A percentile compares a stretch with the other conserved stretches of the same genome.
Evolutionary conservation across 2,329 filamentous ascomycete genomes (phyloP).

Genomic region (Exophiala dermatitidis): DNA sequence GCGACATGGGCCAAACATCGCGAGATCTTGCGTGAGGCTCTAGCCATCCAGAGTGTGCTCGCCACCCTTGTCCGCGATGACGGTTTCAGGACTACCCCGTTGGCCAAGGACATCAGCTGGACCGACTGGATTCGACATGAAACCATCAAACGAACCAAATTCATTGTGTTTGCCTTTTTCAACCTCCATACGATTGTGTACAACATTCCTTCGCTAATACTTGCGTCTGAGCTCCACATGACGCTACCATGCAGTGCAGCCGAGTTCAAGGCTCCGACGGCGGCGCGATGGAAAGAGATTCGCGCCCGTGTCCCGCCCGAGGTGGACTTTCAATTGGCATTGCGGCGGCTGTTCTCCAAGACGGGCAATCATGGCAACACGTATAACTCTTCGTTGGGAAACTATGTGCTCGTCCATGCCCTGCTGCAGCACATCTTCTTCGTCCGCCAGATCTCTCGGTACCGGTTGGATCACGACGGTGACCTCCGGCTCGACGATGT

Average conservation of each 20-base stretch:
- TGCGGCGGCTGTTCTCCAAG: constrained; percentile 24
- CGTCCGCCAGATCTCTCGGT: constrained; percentile 41
- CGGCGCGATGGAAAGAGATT: constrained; percentile 31
- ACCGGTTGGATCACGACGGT: constrained; percentile 30
- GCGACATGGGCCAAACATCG: constrained; percentile 28
- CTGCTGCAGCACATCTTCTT: constrained; percentile 66
- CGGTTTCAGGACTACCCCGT: constrained; percentile 18
- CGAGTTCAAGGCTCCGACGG: constrained; percentile 33
- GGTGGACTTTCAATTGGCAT: constrained; percentile 33
- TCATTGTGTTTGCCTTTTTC: constrained; percentile 36
- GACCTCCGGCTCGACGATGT: constrained; percentile 37
- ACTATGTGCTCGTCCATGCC: constrained; percentile 65
- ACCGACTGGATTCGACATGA: constrained; percentile 35
- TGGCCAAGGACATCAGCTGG: constrained; percentile 27
- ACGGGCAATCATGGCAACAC: constrained; percentile 11
- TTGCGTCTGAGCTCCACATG: constrained; percentile 34
- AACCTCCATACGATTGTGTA: constrained; percentile 37
- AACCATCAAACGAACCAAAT: constrained; percentile 32
- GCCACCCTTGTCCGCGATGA: constrained; percentile 27
- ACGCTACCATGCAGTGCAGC: constrained; percentile 35
- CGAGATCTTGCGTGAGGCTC: constrained; percentile 26
- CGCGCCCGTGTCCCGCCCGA: constrained; percentile 29
- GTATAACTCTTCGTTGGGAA: constrained; percentile 49
- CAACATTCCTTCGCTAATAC: constrained; percentile 34
- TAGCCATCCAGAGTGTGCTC: constrained; percentile 27